Evolutionary conservation across 371 early-diverging fungal genomes (phyloP), one percentile per base, ranked within the genome.

Genomic region (Rhizomucor pusillus): DNA sequence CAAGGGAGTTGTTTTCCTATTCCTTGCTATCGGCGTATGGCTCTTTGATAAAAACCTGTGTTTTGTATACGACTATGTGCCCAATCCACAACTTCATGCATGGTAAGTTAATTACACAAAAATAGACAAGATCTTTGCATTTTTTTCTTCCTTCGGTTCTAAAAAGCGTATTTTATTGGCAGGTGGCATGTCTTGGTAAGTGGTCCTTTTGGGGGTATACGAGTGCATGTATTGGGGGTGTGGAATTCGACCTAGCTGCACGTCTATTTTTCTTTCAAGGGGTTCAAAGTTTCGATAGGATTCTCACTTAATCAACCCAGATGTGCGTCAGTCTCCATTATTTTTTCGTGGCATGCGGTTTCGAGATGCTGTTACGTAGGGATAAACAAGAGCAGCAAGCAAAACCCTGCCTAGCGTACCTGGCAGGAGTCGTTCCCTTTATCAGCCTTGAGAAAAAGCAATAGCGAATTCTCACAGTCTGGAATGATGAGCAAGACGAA

Each of bases 121-220:
- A 29, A 19, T 48, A 19, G 37, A 36, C 37, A 50, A 44, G 13
- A 22, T 51, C 43, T 35, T 52, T 35, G 48, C 39, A 45, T 43
- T 51, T 34, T 33, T 47, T 25, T 25, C 29, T 43, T 44, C 34
- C 20, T 24, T 52, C 22, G 48, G 24, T 39, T 50, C 35, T 7
- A 13, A n/a, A 3, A 40, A 22, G 18, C 43, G 22, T 10, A 14
- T 37, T 43, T 41, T 12, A 22, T 16, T 54, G 44, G 22, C 59
- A 73, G 69, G 73, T 69, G 73, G 69, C 73, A 73, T 44, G 54
- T 72, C 35, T 49, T 68, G 58, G 73, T 66, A 68, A 62, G 44
- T 57, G 20, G 24, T 23, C 18, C 19, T 22, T 44, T 11, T 16
- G 9, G 34, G 18, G 9, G 20, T 48, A 1, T 20, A 9, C 13